These are phyloP conservation scores for Priceomyces fermenticarens DNA, from an alignment of 805 yeast species.

Conservation along the genomic window DNA sequence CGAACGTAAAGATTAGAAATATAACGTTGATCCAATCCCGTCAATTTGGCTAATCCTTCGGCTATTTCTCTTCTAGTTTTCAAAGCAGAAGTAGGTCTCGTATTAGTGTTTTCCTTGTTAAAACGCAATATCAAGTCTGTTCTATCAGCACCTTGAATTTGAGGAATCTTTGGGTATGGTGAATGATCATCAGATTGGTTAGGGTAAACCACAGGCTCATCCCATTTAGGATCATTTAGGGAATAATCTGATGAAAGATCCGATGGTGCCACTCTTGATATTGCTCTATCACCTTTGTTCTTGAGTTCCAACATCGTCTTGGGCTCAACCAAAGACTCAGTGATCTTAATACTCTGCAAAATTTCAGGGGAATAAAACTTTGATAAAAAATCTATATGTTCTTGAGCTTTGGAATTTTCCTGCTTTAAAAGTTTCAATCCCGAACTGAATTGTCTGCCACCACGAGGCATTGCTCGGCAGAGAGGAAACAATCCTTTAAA, in stretches of 20 bases:
- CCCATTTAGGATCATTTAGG: conserved; percentile 73
- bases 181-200: conserved; percentile 46
- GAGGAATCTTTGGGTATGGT: conserved; percentile 59
- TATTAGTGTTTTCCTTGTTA: conserved; percentile 15
- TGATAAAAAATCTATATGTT: conserved; percentile 55
- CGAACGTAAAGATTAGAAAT: conserved; percentile 60
- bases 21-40: conserved; percentile 64
- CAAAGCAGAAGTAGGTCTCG: conserved; percentile 10
- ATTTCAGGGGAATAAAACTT: conserved; percentile 82
- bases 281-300: conserved; percentile 27
- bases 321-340: conserved; percentile 75
- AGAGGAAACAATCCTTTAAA: conserved; percentile 3
- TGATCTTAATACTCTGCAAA: conserved; percentile 74
- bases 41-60: conserved; percentile 54
- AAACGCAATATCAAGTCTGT: conserved; percentile 38
- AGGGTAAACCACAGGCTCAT: conserved; percentile 51
- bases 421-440: conserved; percentile 2
- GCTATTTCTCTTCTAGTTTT: conserved; percentile 36
- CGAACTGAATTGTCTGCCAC: conserved; percentile 7
- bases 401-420: conserved; percentile 16
- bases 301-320: conserved; percentile 46
- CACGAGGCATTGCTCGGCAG: background rate
- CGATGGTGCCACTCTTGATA: conserved; percentile 59
- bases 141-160: conserved; percentile 51
- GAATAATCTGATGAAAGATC: conserved; percentile 69